Conservation (phyloP, 345 rosid genomes). For the Brassica incana region DNA sequence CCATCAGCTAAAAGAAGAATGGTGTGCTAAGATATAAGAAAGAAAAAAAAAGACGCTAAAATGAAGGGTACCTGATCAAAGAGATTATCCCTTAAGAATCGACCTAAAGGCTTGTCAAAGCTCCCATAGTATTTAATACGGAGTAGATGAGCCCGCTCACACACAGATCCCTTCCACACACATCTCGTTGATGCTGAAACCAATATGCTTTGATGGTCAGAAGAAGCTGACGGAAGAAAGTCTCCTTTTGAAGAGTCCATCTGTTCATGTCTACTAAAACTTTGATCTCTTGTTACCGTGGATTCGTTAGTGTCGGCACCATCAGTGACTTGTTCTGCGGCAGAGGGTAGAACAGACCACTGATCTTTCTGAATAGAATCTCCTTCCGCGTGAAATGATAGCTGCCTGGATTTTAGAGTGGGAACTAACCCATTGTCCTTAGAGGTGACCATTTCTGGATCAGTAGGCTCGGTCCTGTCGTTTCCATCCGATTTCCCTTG, state of each 20-base stretch:
- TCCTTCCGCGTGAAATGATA: slow-evolving; percentile 25
- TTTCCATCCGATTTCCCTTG: slow-evolving; percentile 34
- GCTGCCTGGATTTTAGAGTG: slow-evolving; percentile 41
- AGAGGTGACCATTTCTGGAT: slow-evolving; percentile 29
- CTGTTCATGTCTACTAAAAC: slow-evolving; percentile 42
- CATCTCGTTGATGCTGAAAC: slow-evolving; percentile 92
- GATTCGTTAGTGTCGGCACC: slow-evolving; percentile 28
- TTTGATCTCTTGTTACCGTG: slow-evolving; percentile 37
- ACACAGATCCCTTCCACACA: slow-evolving; percentile 90
- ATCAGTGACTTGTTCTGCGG: slow-evolving; percentile 32
- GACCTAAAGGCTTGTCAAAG: slow-evolving; percentile 93
- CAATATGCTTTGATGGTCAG: slow-evolving; percentile 95
- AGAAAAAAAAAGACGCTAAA: not conserved
- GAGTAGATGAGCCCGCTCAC: slow-evolving; percentile 81
- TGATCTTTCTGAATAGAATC: slow-evolving; percentile 27
- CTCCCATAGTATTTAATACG: slow-evolving; percentile 94
- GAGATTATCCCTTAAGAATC: slow-evolving; percentile 81
- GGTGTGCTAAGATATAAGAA: not conserved
- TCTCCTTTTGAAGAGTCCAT: slow-evolving; percentile 65
- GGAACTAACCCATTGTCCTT: slow-evolving; percentile 38
- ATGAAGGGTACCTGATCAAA: slow-evolving; percentile 74
- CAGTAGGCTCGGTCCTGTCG: slow-evolving; percentile 38
- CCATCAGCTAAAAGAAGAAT: slow-evolving; percentile 18
- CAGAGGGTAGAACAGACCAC: slow-evolving; percentile 30
- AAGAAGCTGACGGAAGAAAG: slow-evolving; percentile 85